A percentile compares a stretch with the other conserved stretches of the same genome.
Evolutionary conservation across 2,329 filamentous ascomycete genomes (phyloP).

Genomic region (Nemania abortiva): DNA sequence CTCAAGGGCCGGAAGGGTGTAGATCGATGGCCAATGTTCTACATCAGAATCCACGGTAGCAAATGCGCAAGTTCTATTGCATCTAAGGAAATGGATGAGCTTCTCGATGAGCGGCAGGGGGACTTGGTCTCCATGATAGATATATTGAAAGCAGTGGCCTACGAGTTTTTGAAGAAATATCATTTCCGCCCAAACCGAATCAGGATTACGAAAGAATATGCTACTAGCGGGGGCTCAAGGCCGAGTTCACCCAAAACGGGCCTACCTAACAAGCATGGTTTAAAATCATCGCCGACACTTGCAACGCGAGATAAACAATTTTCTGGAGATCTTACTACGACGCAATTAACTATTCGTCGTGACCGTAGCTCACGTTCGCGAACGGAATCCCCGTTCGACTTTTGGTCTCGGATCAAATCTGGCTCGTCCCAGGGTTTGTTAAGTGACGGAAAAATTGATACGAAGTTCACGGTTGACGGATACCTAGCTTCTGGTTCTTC

Average conservation of each 20-base stretch:
- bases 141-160: slow-evolving; percentile 75
- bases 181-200: slow-evolving; percentile 70
- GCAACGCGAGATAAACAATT: slow-evolving; percentile 15
- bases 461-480: slow-evolving; percentile 7
- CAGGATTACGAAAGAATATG: slow-evolving; percentile 23
- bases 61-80: slow-evolving; percentile 27
- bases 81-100: slow-evolving; percentile 51
- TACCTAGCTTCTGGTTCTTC: slow-evolving; percentile 18
- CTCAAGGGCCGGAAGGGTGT: slow-evolving; percentile 72
- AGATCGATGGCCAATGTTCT: slow-evolving; percentile 91
- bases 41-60: slow-evolving; percentile 71
- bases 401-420: slow-evolving; percentile 55
- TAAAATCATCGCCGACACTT: slow-evolving; percentile 22
- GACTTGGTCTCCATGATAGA: slow-evolving; percentile 69
- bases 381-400: slow-evolving; percentile 52
- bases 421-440: slow-evolving; percentile 44
- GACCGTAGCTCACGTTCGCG: slow-evolving; percentile 53
- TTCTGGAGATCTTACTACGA: slow-evolving; percentile 47
- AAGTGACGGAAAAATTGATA: slow-evolving; percentile 25
- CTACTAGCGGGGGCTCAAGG: slow-evolving; percentile 1
- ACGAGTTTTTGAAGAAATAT: slow-evolving; percentile 80
- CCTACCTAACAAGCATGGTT: slow-evolving; percentile 34
- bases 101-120: slow-evolving; percentile 61
- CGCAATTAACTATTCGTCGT: slow-evolving; percentile 54
- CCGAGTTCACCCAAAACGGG: slow-evolving; percentile 12